Percentiles rank a stretch among this genome's conserved stretches.
Conservation (phyloP, 73 alveolate genomes). For the Tetrahymena malaccensis region DNA sequence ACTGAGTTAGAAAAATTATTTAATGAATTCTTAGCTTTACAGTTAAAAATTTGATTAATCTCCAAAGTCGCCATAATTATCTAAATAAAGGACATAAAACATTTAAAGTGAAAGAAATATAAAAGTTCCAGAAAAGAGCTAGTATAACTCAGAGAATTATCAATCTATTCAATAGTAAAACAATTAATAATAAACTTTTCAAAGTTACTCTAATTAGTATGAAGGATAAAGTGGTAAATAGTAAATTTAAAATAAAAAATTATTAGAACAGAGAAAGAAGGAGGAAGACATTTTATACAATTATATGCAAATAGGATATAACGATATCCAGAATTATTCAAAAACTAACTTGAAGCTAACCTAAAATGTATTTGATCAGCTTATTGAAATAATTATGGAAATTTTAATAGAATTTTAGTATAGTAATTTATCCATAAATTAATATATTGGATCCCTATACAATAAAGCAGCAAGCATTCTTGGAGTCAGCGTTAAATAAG, state of each 20-base stretch:
- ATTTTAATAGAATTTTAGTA: background rate
- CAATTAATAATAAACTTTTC: background rate
- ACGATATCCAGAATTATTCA: background rate
- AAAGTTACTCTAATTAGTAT: no score
- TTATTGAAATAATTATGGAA: background rate
- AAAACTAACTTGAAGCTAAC: background rate
- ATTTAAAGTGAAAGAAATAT: background rate
- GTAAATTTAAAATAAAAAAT: background rate
- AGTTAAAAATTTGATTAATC: background rate
- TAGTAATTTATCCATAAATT: background rate
- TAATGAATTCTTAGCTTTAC: background rate
- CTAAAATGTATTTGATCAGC: background rate
- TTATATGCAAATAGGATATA: background rate
- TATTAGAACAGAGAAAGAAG: background rate
- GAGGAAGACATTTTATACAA: background rate
- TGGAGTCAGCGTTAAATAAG: background rate
- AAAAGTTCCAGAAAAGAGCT: background rate
- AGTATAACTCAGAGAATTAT: background rate
- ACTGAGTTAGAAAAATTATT: background rate
- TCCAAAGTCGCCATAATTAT: background rate
- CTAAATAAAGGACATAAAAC: background rate
- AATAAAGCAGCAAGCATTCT: background rate
- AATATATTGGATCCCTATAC: background rate
- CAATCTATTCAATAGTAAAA: background rate
- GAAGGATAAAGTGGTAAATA: background rate